phyloP scores from a whole-genome alignment of 306 rosid species.

The Hylodesmum podocarpum region DNA sequence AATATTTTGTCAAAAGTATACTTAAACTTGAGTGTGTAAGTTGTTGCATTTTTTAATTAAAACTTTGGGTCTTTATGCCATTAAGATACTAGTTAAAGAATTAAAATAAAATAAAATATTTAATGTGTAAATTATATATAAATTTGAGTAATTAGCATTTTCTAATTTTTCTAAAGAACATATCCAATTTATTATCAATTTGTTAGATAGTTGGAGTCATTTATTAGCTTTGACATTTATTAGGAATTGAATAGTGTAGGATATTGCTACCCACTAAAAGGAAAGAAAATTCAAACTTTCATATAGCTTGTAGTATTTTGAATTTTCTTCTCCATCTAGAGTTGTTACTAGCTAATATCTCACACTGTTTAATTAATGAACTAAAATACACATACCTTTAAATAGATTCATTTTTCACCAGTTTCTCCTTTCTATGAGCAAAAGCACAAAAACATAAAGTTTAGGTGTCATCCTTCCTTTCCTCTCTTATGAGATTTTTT shows the following conservation, averaged over 20 bases:
- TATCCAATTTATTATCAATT: not conserved
- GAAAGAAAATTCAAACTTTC: not conserved
- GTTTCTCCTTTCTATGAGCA: not conserved
- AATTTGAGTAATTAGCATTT: not conserved
- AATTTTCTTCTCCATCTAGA: not conserved
- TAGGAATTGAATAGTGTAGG: not conserved
- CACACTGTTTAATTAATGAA: not conserved
- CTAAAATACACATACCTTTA: not conserved
- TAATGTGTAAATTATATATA: not conserved
- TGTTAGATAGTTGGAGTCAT: not conserved
- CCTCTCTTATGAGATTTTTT: not conserved
- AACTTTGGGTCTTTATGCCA: too few species aligned
- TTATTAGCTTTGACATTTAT: conserved; percentile 18
- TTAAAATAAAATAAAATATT: too few species aligned
- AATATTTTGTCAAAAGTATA: not conserved
- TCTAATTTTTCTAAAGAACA: not conserved
- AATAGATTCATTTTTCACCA: not conserved
- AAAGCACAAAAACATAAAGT: too few species aligned
- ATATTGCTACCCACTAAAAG: not conserved
- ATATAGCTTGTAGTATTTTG: not conserved
- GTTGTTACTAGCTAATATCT: not conserved
- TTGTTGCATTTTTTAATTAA: not conserved
- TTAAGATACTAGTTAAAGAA: too few species aligned
- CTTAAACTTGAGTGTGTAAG: not conserved
- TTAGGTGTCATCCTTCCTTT: not conserved